Conservation (phyloP, 2,329 filamentous ascomycete species). For the Sporothrix schenckii region DNA sequence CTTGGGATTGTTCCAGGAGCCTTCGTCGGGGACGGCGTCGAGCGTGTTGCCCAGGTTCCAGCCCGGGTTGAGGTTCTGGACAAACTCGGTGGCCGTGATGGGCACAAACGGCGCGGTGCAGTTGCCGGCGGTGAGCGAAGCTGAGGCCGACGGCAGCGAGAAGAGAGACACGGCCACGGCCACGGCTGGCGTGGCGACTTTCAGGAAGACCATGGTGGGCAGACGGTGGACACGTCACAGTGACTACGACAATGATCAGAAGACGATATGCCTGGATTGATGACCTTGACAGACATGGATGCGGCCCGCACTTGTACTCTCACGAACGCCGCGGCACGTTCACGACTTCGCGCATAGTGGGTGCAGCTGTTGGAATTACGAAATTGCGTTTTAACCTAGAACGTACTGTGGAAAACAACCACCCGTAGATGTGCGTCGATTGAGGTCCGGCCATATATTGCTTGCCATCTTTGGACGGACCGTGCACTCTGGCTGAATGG, state of each 20-base stretch:
- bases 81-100: slow-evolving; percentile 51
- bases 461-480: neutral
- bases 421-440: no score
- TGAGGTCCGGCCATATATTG: neutral
- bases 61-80: slow-evolving; percentile 56
- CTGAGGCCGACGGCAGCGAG: neutral
- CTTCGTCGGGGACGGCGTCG: slow-evolving; percentile 59
- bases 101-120: slow-evolving; percentile 43
- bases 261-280: no score
- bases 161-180: neutral
- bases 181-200: no score
- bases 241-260: neutral
- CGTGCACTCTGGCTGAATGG: neutral
- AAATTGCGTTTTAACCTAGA: no score
- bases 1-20: slow-evolving; percentile 61
- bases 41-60: slow-evolving; percentile 66
- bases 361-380: no score
- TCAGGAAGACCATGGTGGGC: neutral
- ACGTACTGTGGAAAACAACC: no score
- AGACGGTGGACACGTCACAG: neutral
- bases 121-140: neutral
- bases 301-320: no score
- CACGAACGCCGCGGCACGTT: no score
- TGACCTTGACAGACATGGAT: no score
- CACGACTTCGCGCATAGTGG: no score